Percentiles rank a stretch among this genome's conserved stretches.
Evolutionary conservation across 192 early-diverging fungal species (phyloP).

Genomic region (Tieghemiomyces parasiticus): DNA sequence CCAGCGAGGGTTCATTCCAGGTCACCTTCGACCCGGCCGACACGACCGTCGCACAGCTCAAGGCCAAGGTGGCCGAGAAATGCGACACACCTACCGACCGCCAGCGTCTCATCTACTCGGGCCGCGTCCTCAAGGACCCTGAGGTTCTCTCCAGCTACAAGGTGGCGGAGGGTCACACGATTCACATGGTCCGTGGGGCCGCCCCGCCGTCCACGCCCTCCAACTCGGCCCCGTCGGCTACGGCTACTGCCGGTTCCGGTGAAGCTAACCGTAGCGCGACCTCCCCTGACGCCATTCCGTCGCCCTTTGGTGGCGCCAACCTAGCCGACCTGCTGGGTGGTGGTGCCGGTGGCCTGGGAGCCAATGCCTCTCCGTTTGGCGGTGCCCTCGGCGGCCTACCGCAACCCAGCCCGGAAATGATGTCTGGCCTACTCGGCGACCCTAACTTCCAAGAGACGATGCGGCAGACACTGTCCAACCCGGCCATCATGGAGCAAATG

Average conservation of each 20-base stretch:
- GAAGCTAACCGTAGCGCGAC: conserved; percentile 19
- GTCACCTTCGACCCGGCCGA: conserved; percentile 39
- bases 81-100: conserved; percentile 44
- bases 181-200: conserved; percentile 81
- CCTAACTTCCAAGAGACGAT: conserved; percentile 73
- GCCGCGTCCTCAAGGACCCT: conserved; percentile 83
- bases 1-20: conserved; percentile 54
- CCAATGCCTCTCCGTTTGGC: conserved; percentile 8
- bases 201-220: conserved; percentile 17
- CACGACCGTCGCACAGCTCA: conserved; percentile 56
- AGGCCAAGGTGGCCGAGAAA: conserved; percentile 50
- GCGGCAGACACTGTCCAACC: conserved; percentile 66
- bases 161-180: conserved; percentile 68
- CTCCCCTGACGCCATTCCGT: conserved; percentile 7
- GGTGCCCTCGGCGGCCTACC: conserved; percentile 17
- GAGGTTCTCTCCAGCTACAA: conserved; percentile 68
- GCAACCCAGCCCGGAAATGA: conserved; percentile 19
- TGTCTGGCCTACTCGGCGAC: conserved; percentile 65
- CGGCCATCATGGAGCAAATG: conserved; percentile 72
- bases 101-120: conserved; percentile 87
- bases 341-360: not conserved
- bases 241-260: conserved; percentile 20
- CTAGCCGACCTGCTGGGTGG: not conserved
- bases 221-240: conserved; percentile 18
- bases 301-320: not conserved